Evolutionary conservation across 140 eudicot genomes (phyloP), one percentile per base, ranked within the genome.

Genomic region (Senecio squalidus): DNA sequence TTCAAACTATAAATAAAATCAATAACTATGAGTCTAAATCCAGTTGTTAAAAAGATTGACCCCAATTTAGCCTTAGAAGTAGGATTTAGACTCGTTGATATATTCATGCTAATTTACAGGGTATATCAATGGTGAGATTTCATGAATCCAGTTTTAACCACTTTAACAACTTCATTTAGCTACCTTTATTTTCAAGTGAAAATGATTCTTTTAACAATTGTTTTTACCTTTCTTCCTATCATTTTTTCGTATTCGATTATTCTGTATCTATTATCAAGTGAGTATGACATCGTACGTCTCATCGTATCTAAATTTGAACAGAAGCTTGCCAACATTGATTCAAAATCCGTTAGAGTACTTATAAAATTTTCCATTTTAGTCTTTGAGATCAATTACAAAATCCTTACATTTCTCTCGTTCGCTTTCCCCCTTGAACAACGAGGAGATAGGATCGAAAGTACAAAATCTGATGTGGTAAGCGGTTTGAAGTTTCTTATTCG

Each of bases 291-390:
- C 2, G 14, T 9, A 36, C 9, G 13, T 36, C 14, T 52, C 26
- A 4, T 52, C 18, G 10, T 64, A 56, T 5, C 24, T 68, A 92
- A 95, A 86, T 82, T 78, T 53, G 96, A 92, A 71, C 95, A 87
- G 82, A 81, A 80, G 80, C 78, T 76, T 61, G 60, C 80, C 52
- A 83, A 83, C 73, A 60, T 83, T 68, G 98, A 91, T 21, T 81
- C 94, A 59, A 87, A 83, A 59, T 91, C 96, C 36, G 56, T 74
- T 28, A 72, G 77, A 96, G 98, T 91, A 80, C 52, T 36, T 60
- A 47, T 60, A 17, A 48, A 48, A 21, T 18, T 36, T 45, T 22
- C 8, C 41, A 20, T 18, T 53, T 24, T 36, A 48, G 6, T 64
- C 55, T 54, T 64, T 15, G 26, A 52, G 25, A n/a, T 66, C 62